Base-by-base conservation (phyloP, 2,329 filamentous ascomycete species). In the Apiospora aurea region DNA sequence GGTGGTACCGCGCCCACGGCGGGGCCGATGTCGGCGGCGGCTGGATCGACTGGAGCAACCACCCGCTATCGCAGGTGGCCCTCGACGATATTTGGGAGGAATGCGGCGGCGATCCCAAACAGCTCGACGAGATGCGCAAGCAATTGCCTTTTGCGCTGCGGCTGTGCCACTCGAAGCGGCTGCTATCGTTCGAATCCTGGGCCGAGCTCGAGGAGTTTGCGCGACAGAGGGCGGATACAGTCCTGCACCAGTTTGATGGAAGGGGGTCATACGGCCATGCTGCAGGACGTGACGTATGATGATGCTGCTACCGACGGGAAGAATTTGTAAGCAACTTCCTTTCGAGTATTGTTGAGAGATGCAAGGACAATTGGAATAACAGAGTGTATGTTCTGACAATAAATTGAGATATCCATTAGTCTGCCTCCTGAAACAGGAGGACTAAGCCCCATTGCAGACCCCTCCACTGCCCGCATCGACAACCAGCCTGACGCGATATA, bases 31-130 rank as follows among this genome's bases (percentile, higher is more conserved):
- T 21, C 29, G 2, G 4, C 8, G 34, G 34, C 8, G 57, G 57
- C 34, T 64, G 57, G 57, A 64, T 64, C 57, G 57, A 64, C 34
- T 64, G 57, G 57, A 13, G 29, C 34, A 18, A 41, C 21, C 57
- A 64, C 34, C 57, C 57, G 57, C 57, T 64, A 18, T 38, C 57
- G 16, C 57, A 64, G 57, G 57, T 64, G 34, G 57, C 57, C 57
- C 41, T 64, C 21, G 57, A 64, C 21, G 57, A 64, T 10, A 24
- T 64, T 34, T 64, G 57, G 57, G 57, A 64, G 34, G 57, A 64
- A 34, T 64, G 29, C 34, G 29, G 18, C 18, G 57, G 57, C 34
- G 57, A 64, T 18, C 34, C 57, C 8, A 18, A 18, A 4, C 57
- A 34, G 3, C 34, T 64, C 18, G 57, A 64, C 34, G 57, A 64